Conservation (phyloP, 169 alveolate species). For the Cryptosporidium sp. region DNA sequence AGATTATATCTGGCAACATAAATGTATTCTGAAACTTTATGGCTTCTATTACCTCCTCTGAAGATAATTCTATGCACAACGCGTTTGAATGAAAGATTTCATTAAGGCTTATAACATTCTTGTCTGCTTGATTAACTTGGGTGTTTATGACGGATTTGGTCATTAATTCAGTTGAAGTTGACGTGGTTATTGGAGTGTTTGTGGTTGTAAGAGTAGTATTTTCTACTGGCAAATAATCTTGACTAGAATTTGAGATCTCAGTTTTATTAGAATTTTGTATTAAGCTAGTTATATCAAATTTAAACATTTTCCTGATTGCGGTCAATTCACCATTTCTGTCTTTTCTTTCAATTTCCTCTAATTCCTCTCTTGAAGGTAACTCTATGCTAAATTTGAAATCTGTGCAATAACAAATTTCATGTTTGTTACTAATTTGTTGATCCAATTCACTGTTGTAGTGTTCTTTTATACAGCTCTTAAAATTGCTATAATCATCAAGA, state of each 20-base stretch:
- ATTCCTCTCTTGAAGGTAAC: conserved; percentile 4
- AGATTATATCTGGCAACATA: conserved; percentile 64
- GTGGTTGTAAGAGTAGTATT: conserved; percentile 11
- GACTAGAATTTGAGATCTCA: not conserved
- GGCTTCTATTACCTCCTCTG: conserved; percentile 36
- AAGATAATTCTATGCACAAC: conserved; percentile 18
- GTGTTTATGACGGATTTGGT: not conserved
- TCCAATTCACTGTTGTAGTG: conserved; percentile 1
- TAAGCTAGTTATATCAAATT: not conserved
- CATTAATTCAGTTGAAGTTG: not conserved
- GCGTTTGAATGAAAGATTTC: not conserved
- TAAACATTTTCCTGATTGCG: not conserved
- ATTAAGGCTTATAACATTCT: not conserved
- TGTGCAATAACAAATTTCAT: not conserved
- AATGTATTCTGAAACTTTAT: conserved; percentile 64
- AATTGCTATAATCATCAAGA: not conserved
- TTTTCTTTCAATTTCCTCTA: conserved; percentile 18
- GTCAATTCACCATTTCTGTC: conserved; percentile 4
- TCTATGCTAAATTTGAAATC: not conserved
- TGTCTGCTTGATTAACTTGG: not conserved
- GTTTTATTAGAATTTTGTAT: not conserved
- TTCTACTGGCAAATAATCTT: not conserved
- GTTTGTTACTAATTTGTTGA: not conserved
- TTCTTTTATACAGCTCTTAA: conserved; percentile 12
- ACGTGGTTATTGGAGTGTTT: not conserved